Conservation (phyloP, 441 rosid genomes). For the Adansonia rubrostipa region DNA sequence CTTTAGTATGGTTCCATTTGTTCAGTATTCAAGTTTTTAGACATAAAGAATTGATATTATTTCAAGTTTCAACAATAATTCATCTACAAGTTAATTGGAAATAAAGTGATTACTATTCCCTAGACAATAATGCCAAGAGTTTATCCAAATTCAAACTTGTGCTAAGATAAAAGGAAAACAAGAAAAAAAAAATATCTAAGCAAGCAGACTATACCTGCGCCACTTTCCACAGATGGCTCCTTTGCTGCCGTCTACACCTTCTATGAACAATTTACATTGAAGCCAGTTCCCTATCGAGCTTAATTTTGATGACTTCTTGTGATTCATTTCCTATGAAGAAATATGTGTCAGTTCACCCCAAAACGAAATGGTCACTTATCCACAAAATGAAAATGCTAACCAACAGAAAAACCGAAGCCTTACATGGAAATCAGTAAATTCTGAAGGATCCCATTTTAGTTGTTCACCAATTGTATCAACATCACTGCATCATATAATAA, state of each 20-base stretch:
- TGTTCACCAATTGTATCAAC: conserved; percentile 51
- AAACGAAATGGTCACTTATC: conserved; percentile 19
- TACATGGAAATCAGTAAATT: conserved; percentile 46
- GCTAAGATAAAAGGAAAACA: not conserved
- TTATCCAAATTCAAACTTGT: not conserved
- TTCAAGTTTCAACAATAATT: not conserved
- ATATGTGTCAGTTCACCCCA: conserved; percentile 28
- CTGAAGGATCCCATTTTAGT: conserved; percentile 52
- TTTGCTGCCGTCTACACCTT: conserved; percentile 38
- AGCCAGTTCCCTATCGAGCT: conserved; percentile 72
- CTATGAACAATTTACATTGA: conserved; percentile 61
- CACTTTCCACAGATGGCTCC: conserved; percentile 84
- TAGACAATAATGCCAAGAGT: not conserved
- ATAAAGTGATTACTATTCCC: not conserved
- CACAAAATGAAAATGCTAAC: conserved; percentile 23
- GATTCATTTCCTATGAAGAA: conserved; percentile 49
- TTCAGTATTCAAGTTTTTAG: conserved; percentile 14
- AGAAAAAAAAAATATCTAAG: not conserved
- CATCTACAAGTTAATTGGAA: not conserved
- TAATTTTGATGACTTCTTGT: conserved; percentile 38
- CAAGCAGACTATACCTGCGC: conserved; percentile 63
- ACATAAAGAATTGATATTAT: not conserved
- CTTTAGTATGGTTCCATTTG: not conserved
- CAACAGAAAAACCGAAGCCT: conserved; percentile 34
- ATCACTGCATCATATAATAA: conserved; percentile 53